A percentile compares a stretch with the other conserved stretches of the same genome.
These are phyloP conservation scores for Kodamaea fungicola DNA, from an alignment of 1,139 yeast genomes.

Conservation along the genomic window DNA sequence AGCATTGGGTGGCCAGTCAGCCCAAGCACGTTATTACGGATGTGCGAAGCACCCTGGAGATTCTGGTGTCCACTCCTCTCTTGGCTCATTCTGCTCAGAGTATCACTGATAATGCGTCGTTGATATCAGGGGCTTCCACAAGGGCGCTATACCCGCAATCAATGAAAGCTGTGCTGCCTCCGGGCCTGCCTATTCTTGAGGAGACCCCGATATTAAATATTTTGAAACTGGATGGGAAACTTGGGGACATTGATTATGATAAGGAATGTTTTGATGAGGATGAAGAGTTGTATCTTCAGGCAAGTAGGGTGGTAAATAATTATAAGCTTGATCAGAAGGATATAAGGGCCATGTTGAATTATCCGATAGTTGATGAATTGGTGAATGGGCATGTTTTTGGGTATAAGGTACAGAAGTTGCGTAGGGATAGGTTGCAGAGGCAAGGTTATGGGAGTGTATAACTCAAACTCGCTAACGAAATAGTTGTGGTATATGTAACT, in stretches of 20 bases:
- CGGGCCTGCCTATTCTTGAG: slow-evolving; percentile 2
- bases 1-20: slow-evolving; percentile 72
- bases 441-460: slow-evolving; percentile 3
- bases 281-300: slow-evolving; percentile 32
- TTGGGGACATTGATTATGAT: slow-evolving; percentile 26
- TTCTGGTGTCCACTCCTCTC: slow-evolving; percentile 17
- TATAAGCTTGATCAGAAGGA: slow-evolving; percentile 38
- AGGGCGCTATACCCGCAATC: slow-evolving; percentile 32
- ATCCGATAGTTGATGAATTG: slow-evolving; percentile 46
- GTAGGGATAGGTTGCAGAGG: slow-evolving; percentile 19
- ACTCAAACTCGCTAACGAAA: neutral
- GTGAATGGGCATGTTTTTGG: slow-evolving; percentile 43
- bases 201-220: slow-evolving; percentile 22
- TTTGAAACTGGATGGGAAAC: slow-evolving; percentile 20
- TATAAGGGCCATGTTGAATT: slow-evolving; percentile 34
- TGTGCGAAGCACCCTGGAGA: slow-evolving; percentile 28
- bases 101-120: slow-evolving; percentile 17
- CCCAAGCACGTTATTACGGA: slow-evolving; percentile 13
- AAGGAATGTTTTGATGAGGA: slow-evolving; percentile 41
- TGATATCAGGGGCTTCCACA: slow-evolving; percentile 34
- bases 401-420: slow-evolving; percentile 38
- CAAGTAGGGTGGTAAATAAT: slow-evolving; percentile 35
- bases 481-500: slow-evolving; percentile 6
- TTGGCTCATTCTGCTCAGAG: neutral
- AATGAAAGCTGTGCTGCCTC: slow-evolving; percentile 22